Percentiles rank a stretch among this genome's conserved stretches.
Evolutionary conservation across 1,284 basidiomycete species (phyloP).

Genomic region (Gymnopus androsaceus): DNA sequence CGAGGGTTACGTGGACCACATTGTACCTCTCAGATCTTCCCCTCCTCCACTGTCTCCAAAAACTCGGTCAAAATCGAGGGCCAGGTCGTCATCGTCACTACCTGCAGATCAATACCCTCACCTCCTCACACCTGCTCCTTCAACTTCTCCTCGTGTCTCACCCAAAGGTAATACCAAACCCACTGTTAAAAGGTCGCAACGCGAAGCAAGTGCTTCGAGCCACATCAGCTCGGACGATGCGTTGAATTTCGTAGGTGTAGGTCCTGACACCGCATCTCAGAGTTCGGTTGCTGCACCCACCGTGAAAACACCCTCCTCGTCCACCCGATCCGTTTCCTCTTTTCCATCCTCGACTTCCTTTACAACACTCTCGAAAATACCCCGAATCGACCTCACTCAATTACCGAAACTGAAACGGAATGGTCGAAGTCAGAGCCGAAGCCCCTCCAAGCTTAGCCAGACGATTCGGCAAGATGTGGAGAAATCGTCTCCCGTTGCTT

Average conservation of each 20-base stretch:
- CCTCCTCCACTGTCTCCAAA: background rate
- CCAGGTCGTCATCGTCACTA: background rate
- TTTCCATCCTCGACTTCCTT: background rate
- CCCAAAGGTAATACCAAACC: background rate
- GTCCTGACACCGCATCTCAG: no score
- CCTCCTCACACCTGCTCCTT: background rate
- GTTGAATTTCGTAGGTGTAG: no score
- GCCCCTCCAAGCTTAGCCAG: background rate
- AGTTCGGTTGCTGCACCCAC: no score
- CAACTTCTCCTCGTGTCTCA: background rate
- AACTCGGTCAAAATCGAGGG: background rate
- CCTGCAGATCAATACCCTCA: background rate
- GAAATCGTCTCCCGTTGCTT: background rate
- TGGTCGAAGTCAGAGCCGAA: conserved; percentile 1
- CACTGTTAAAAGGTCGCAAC: no score
- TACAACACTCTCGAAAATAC: conserved; percentile 1
- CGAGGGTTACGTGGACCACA: conserved; percentile 21
- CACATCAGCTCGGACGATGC: no score
- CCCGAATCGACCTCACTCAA: conserved; percentile 2
- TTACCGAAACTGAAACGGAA: background rate
- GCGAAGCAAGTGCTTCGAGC: no score
- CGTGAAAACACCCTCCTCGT: conserved; percentile 20
- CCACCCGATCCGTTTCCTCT: conserved; percentile 23
- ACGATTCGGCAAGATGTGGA: background rate
- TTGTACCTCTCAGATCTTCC: conserved; percentile 17